A percentile compares a stretch with the other conserved stretches of the same genome.
Conservation (phyloP, 1,139 yeast species). For the Candida albicans region DNA sequence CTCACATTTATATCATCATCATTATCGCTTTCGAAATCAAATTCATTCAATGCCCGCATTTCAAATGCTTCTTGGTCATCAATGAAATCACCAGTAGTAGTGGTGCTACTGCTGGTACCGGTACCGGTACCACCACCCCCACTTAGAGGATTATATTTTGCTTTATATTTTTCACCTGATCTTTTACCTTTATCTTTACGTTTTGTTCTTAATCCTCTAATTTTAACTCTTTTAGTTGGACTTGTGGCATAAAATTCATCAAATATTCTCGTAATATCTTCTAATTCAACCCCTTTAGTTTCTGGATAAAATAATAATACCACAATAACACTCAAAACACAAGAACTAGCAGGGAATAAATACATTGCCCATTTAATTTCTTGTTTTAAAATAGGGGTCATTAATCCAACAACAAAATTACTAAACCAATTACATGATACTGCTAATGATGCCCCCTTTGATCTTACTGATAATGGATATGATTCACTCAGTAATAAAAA, state of each 20-base stretch:
- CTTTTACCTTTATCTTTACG: slow-evolving; percentile 1
- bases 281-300: slow-evolving; percentile 84
- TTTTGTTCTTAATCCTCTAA: slow-evolving; percentile 7
- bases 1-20: slow-evolving; percentile 8
- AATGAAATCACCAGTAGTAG: not conserved
- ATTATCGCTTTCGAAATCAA: slow-evolving; percentile 18
- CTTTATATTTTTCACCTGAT: slow-evolving; percentile 4
- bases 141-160: slow-evolving; percentile 7
- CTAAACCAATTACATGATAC: slow-evolving; percentile 59
- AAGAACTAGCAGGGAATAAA: slow-evolving; percentile 47
- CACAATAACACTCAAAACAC: slow-evolving; percentile 44
- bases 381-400: slow-evolving; percentile 51
- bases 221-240: slow-evolving; percentile 8
- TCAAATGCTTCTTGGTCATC: slow-evolving; percentile 17
- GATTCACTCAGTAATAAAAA: slow-evolving; percentile 57
- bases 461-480: slow-evolving; percentile 52
- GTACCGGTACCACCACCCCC: slow-evolving; percentile 1
- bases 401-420: slow-evolving; percentile 54
- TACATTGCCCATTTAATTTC: slow-evolving; percentile 52
- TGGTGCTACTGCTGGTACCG: too few relatives aligned
- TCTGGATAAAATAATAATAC: slow-evolving; percentile 80
- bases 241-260: slow-evolving; percentile 46
- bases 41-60: slow-evolving; percentile 18
- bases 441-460: slow-evolving; percentile 54
- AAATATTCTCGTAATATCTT: slow-evolving; percentile 84